Evolutionary conservation across 305 asterid genomes (phyloP).

Genomic region (Fraxinus sp.): DNA sequence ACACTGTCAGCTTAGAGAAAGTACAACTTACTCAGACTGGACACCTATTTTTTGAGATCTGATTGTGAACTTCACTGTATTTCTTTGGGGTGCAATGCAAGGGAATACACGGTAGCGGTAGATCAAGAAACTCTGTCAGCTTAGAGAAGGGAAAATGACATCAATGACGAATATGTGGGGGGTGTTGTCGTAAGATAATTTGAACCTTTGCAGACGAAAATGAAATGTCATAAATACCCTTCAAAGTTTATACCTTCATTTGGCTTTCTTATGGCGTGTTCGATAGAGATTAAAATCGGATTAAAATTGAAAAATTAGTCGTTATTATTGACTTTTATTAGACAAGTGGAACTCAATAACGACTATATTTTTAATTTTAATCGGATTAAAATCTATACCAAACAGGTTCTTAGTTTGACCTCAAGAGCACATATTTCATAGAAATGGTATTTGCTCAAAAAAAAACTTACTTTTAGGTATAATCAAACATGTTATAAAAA

Average conservation of each 20-base stretch:
- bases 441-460: no score
- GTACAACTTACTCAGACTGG: slow-evolving; percentile 14
- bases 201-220: not conserved
- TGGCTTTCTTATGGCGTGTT: no score
- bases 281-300: no score
- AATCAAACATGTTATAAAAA: not conserved
- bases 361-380: no score
- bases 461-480: no score
- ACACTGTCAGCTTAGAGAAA: no score
- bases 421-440: no score
- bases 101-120: slow-evolving; percentile 24
- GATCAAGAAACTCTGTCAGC: slow-evolving; percentile 41
- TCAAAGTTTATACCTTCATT: not conserved
- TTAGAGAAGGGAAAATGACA: not conserved
- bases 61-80: not conserved
- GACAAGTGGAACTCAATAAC: no score
- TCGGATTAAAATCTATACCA: no score
- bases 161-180: not conserved
- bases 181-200: not conserved
- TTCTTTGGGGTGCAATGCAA: slow-evolving; percentile 37
- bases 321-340: no score
- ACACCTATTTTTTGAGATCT: slow-evolving; percentile 11
- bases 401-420: no score
- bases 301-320: no score
- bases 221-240: slow-evolving; percentile 12